Evolutionary conservation across 305 asterid genomes (phyloP).

Genomic region (Fraxinus greggii): DNA sequence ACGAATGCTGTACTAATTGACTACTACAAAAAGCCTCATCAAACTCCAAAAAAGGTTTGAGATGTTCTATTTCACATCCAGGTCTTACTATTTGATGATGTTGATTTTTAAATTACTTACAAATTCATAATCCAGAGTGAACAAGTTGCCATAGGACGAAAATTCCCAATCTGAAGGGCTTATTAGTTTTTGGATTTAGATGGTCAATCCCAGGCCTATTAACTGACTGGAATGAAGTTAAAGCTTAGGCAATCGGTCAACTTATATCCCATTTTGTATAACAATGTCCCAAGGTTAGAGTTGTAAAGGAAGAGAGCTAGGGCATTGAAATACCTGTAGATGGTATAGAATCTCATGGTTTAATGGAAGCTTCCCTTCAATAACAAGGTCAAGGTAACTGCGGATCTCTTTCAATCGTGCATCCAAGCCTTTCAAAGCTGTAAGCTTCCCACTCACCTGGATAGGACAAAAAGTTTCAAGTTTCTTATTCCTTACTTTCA

Average conservation of each 20-base stretch:
- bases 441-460: constrained; percentile 91
- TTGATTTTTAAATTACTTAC: not conserved
- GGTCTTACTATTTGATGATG: not conserved
- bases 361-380: constrained; percentile 84
- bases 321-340: constrained; percentile 58
- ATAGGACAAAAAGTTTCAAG: constrained; percentile 14
- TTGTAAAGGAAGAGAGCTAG: not conserved
- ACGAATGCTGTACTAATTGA: not conserved
- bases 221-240: not conserved
- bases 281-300: not conserved
- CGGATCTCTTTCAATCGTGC: constrained; percentile 84
- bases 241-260: not conserved
- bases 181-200: not conserved
- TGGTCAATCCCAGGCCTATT: not conserved
- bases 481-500: constrained; percentile 10
- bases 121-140: not conserved
- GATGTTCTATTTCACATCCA: not conserved
- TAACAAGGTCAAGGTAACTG: constrained; percentile 73
- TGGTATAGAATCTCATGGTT: constrained; percentile 95
- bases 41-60: not conserved
- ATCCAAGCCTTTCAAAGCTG: constrained; percentile 91
- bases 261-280: not conserved
- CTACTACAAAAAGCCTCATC: not conserved
- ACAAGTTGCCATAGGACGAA: not conserved
- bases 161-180: not conserved